Conservation (phyloP, 805 yeast genomes). For the Kuraishia ogatae region DNA sequence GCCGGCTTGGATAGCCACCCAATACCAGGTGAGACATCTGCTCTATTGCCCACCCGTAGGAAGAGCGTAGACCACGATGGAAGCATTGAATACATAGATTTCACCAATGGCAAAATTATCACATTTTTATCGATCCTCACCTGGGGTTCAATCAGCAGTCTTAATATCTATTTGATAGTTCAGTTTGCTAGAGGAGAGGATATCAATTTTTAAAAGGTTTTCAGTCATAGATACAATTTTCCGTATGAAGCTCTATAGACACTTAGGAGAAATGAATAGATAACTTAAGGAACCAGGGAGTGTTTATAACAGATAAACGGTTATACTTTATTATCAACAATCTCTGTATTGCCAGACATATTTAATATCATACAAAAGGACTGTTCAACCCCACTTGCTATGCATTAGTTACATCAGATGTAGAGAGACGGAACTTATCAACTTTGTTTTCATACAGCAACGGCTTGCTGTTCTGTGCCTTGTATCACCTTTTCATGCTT, state of each 20-base stretch:
- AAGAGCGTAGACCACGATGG: conserved; percentile 6
- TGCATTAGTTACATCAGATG: background rate
- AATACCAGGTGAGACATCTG: conserved; percentile 3
- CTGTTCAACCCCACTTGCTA: background rate
- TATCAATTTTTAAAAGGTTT: conserved; percentile 16
- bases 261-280: background rate
- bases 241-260: background rate
- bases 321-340: too few relatives aligned
- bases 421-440: background rate
- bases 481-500: background rate
- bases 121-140: conserved; percentile 42
- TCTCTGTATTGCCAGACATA: too few relatives aligned
- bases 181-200: conserved; percentile 25
- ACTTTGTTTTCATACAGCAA: background rate
- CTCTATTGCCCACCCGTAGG: background rate
- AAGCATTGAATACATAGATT: conserved; percentile 29
- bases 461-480: background rate
- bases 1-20: background rate
- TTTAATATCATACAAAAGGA: background rate
- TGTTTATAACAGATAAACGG: too few relatives aligned
- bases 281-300: too few relatives aligned
- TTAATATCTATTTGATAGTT: conserved; percentile 49
- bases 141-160: conserved; percentile 65
- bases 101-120: conserved; percentile 56
- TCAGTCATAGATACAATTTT: background rate